Conservation (phyloP, 352 stramenopile species). For the Elongisporangium senticosum region DNA sequence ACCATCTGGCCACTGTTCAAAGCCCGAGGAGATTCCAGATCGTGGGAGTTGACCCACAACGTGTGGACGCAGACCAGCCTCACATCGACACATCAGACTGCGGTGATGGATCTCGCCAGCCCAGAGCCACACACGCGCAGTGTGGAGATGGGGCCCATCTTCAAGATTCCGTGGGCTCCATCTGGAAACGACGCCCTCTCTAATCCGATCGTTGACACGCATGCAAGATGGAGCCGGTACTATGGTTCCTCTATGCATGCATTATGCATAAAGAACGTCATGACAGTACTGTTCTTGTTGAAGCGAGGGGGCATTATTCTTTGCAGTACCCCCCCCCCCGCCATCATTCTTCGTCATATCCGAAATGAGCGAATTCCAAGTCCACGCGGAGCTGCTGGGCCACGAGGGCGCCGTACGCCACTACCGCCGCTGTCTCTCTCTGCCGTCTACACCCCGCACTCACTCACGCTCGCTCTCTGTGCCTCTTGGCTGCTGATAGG, state of each 20-base stretch:
- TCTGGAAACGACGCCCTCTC: background rate
- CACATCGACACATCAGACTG: background rate
- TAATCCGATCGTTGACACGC: background rate
- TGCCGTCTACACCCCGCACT: background rate
- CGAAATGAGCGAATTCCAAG: conserved; percentile 15
- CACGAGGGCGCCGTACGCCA: conserved; percentile 77
- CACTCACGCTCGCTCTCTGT: conserved; percentile 6
- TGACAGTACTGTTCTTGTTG: background rate
- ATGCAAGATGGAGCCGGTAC: too few relatives aligned
- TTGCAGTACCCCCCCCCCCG: background rate
- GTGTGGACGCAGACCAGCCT: background rate
- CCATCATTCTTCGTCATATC: conserved; percentile 5
- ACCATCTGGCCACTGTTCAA: background rate
- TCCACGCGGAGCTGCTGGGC: conserved; percentile 53
- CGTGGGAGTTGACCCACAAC: background rate
- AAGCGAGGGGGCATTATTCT: background rate
- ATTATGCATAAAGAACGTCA: too few relatives aligned
- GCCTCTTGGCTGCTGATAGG: conserved; percentile 16
- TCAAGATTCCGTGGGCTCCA: background rate
- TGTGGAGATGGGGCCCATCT: background rate
- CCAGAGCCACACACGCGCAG: background rate
- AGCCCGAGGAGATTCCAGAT: background rate
- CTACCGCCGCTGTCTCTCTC: background rate
- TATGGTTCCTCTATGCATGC: too few relatives aligned
- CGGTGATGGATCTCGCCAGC: background rate